Evolutionary conservation across 2,329 filamentous ascomycete genomes (phyloP), one percentile per base, ranked within the genome.

Genomic region (Epichloe glyceriae): DNA sequence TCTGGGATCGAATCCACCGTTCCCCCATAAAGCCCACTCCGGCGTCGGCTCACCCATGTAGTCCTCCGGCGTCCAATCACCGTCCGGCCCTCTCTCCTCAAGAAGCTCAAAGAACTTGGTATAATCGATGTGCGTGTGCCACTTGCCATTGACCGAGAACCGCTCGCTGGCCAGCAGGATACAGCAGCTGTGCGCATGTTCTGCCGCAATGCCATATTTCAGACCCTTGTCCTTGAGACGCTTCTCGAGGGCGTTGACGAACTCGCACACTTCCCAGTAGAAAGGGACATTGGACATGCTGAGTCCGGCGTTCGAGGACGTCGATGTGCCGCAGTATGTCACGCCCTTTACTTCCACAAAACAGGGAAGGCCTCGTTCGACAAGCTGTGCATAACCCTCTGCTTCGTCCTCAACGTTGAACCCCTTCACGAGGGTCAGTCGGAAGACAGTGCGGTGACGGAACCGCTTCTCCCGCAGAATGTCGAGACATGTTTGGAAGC

Each of bases 201-300:
- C 93, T 2, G 91, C 93, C 0, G 87, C 91, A 58, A 97, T 91
- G 17, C 91, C 91, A 61, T 97, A 97, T 1, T 74, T 74, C 6
- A 97, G 73, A 0, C 87, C 88, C 40, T 87, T 76, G 47, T 75
- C 74, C 38, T 74, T 71, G 12, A 97, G 73, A 54, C 85, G 83
- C 35, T 70, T 69, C 55, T 90, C 81, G 0, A 96, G 76, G 1
- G 85, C 83, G 39, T 78, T 75, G 10, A 94, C 89, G 62, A 96
- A 97, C 2, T 83, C 80, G 37, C 79, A 79, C 3, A 96, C 86
- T 68, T 96, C 91, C 65, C 86, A 84, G 70, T 96, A 97, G 63
- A 95, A 97, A 0, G 91, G 91, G 10, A 97, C 93, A 62, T 97
- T 97, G 61, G 88, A 81, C 91, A 97, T 97, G n/a, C 83, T 93